Evolutionary conservation across 495 filamentous ascomycete genomes (phyloP).

Genomic region (Xylaria nigripes): DNA sequence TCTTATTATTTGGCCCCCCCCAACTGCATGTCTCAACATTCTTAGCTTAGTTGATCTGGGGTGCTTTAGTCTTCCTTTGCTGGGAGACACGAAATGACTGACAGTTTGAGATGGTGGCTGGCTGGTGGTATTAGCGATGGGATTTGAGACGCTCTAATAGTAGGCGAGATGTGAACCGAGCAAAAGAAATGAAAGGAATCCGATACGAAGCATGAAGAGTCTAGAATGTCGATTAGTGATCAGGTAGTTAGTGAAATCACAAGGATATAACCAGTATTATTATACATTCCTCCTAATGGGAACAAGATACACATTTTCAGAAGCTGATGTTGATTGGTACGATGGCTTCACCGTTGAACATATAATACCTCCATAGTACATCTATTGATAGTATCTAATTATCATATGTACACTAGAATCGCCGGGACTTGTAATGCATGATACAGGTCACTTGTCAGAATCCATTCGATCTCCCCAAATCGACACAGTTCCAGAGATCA

Average conservation of each 20-base stretch:
- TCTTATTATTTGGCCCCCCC: too few species aligned
- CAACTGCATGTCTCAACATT: neutral
- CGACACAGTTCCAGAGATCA: neutral
- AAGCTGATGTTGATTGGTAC: neutral
- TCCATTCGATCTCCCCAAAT: neutral
- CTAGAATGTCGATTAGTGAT: neutral
- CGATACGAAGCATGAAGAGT: neutral
- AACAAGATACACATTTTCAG: too few species aligned
- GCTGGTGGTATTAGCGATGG: neutral
- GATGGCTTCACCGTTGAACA: neutral
- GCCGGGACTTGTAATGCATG: neutral
- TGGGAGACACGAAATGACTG: neutral
- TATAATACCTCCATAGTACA: too few species aligned
- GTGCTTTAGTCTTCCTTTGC: neutral
- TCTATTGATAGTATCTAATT: neutral
- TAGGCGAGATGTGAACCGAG: neutral
- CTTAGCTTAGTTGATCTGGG: neutral
- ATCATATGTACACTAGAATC: neutral
- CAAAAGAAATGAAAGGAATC: neutral
- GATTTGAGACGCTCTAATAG: neutral
- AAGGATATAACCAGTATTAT: too few species aligned
- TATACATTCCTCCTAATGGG: too few species aligned
- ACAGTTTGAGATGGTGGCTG: neutral
- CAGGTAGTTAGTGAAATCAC: neutral
- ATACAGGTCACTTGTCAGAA: neutral